A percentile compares a stretch with the other conserved stretches of the same genome.
Evolutionary conservation across 148 eudicot genomes (phyloP).

Genomic region (Silene latifolia): DNA sequence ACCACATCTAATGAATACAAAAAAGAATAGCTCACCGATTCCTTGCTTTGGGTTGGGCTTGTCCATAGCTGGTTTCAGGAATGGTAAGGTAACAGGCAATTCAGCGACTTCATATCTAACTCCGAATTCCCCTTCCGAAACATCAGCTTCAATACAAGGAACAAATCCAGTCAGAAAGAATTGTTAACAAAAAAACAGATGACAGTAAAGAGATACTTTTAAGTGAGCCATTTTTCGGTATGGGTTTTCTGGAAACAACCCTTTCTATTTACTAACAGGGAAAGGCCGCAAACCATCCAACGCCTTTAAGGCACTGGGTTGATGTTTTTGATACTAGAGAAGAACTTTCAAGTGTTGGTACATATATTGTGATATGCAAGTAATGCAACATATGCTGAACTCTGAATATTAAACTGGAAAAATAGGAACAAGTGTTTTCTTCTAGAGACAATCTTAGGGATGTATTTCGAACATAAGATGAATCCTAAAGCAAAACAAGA

Average conservation of each 20-base stretch:
- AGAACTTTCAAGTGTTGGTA: background rate
- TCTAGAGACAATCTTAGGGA: background rate
- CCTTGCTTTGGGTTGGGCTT: conserved; percentile 98
- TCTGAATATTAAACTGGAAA: background rate
- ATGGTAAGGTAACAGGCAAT: conserved; percentile 72
- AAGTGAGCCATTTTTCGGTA: background rate
- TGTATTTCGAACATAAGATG: background rate
- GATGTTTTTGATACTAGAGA: background rate
- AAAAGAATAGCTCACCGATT: conserved; percentile 53
- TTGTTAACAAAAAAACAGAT: background rate
- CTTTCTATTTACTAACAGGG: background rate
- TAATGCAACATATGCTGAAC: background rate
- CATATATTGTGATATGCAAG: background rate
- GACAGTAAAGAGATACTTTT: background rate
- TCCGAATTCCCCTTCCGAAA: conserved; percentile 53
- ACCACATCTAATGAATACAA: background rate
- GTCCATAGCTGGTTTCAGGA: conserved; percentile 82
- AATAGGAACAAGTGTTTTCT: background rate
- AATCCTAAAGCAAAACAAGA: background rate
- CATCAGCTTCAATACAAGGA: conserved; percentile 37
- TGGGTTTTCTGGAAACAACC: background rate
- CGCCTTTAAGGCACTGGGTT: background rate
- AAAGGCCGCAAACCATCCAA: background rate
- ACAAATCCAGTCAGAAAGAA: background rate
- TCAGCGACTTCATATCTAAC: conserved; percentile 85